phyloP scores from a whole-genome alignment of 1,139 yeast species.

The Suhomyces terraborum region DNA sequence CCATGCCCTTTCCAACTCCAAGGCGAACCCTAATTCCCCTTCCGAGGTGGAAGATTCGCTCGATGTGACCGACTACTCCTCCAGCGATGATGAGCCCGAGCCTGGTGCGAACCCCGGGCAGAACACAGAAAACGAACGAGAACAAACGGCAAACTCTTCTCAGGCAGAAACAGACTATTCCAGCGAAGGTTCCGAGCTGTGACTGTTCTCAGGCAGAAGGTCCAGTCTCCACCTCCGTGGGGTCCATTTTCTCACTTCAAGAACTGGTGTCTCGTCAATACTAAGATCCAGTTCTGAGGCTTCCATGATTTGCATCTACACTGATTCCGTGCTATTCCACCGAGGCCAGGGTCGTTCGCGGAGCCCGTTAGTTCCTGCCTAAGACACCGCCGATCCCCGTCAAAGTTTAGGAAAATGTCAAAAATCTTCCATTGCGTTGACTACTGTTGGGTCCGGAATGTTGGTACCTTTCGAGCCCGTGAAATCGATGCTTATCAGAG shows the following conservation, averaged over 20 bases:
- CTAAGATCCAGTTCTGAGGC: no score
- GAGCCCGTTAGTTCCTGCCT: background rate
- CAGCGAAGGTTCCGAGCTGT: background rate
- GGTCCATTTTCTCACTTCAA: no score
- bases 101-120: no score
- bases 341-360: background rate
- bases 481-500: no score
- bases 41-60: conserved; percentile 1
- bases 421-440: background rate
- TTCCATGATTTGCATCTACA: no score
- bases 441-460: no score
- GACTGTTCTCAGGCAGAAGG: no score
- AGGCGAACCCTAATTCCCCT: background rate
- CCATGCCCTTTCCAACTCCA: no score
- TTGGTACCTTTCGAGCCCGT: no score
- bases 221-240: no score
- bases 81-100: conserved; percentile 4
- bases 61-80: conserved; percentile 6
- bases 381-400: background rate
- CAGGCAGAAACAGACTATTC: conserved; percentile 1
- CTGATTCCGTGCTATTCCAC: background rate
- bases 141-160: no score
- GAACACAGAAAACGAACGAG: background rate
- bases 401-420: background rate
- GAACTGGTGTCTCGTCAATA: no score